Conservation (phyloP, 2,329 filamentous ascomycete species). For the Hortaea werneckii region DNA sequence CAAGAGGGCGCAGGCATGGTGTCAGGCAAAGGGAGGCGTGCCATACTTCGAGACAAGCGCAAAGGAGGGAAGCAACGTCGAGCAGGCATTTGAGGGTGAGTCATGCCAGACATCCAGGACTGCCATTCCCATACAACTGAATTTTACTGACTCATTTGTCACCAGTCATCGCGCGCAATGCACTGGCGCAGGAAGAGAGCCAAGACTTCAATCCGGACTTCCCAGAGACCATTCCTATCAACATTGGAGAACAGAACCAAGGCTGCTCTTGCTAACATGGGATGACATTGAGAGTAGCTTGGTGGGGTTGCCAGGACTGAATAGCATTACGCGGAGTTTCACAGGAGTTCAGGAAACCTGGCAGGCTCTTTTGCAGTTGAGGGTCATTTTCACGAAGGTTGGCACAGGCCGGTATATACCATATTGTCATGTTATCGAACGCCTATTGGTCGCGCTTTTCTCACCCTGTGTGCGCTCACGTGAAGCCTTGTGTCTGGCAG, state of each 20-base stretch:
- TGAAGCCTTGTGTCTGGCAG: no score
- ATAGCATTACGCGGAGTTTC: no score
- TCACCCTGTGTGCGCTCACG: no score
- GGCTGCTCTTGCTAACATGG: constrained; percentile 70
- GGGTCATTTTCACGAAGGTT: no score
- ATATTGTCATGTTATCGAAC: no score
- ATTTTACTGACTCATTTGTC: neutral
- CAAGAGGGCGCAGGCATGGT: constrained; percentile 94
- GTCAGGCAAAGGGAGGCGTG: constrained; percentile 92
- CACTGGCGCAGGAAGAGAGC: constrained; percentile 90
- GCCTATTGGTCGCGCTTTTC: no score
- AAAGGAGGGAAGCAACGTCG: constrained; percentile 97
- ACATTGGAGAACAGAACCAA: constrained; percentile 86
- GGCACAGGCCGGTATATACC: no score
- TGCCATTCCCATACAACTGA: neutral
- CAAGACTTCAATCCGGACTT: constrained; percentile 97
- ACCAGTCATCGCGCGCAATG: constrained; percentile 91
- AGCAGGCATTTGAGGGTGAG: constrained; percentile 64
- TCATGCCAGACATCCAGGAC: neutral
- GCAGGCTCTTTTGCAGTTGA: no score
- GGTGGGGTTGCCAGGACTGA: no score
- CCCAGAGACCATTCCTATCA: constrained; percentile 95
- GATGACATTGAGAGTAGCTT: no score
- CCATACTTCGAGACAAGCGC: constrained; percentile 99
- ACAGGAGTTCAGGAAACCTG: no score